phyloP scores from a whole-genome alignment of 2,329 filamentous ascomycete species.

The Cercospora zeina region DNA sequence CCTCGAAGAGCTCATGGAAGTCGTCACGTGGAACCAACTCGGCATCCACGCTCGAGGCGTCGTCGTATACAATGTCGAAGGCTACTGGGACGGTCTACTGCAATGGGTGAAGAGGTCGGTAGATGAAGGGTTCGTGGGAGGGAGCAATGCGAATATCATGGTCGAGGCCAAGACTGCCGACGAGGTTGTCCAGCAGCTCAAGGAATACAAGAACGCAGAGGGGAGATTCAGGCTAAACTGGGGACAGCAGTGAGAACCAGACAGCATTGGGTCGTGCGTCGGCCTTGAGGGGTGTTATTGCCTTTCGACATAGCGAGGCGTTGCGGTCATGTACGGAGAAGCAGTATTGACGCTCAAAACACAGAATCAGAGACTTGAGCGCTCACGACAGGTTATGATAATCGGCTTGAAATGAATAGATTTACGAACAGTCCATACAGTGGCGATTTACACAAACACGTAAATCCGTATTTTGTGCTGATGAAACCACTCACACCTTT shows the following conservation, averaged over 20 bases:
- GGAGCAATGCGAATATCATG: slow-evolving; percentile 71
- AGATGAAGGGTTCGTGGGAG: slow-evolving; percentile 71
- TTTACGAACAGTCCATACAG: background rate
- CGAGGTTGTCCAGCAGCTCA: slow-evolving; percentile 69
- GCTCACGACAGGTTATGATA: background rate
- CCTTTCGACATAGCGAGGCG: slow-evolving; percentile 5
- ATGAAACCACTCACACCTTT: background rate
- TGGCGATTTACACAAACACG: background rate
- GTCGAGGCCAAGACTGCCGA: slow-evolving; percentile 71
- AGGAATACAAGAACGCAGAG: slow-evolving; percentile 71
- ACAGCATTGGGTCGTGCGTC: background rate
- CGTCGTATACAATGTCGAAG: slow-evolving; percentile 80
- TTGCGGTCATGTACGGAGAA: background rate
- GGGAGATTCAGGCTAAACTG: slow-evolving; percentile 80
- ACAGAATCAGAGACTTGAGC: background rate
- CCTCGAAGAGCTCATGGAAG: slow-evolving; percentile 91
- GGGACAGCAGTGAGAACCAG: slow-evolving; percentile 58
- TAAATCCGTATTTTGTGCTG: background rate
- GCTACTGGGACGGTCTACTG: slow-evolving; percentile 87
- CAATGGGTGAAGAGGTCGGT: slow-evolving; percentile 78
- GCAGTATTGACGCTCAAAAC: background rate
- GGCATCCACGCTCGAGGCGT: slow-evolving; percentile 83
- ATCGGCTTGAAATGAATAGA: background rate
- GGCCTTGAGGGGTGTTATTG: background rate
- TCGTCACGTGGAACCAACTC: slow-evolving; percentile 88